Base-by-base conservation (phyloP, 1,284 basidiomycete species). In the Ceratobasidium sp. region DNA sequence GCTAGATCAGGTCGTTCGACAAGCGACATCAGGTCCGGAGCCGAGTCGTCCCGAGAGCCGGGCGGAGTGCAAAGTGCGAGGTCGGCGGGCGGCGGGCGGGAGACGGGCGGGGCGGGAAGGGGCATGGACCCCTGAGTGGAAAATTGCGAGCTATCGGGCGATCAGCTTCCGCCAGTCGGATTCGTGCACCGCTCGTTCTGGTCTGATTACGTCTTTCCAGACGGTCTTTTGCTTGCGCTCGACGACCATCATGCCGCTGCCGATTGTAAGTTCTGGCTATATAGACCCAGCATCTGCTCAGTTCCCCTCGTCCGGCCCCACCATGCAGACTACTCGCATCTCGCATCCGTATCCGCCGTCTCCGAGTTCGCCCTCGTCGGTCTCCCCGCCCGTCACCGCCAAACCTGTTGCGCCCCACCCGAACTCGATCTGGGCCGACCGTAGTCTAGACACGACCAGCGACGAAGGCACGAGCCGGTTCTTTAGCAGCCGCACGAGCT, bases 81-180 rank as follows among this genome's bases (percentile, higher is more conserved):
- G 12, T 39, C 8, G 59, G 64, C 50, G 64, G 60, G 50, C 64
- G 50, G 16, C 48, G 52, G 64, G 32, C 48, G 52, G 36, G 64
- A 28, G 21, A 28, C n/a, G 48, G 50, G 48, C 10, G 34, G 21
- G 50, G 50, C 34, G n/a, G 36, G n/a, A 23, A 36, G 48, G 39
- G 9, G 21, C 34, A n/a, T 3, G 18, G 60, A 45, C 48, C 48
- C 61, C 61, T 52, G 39, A 52, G 64, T 39, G n/a, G 64, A 67
- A 67, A 67, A 67, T 67, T 67, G 59, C 53, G 53, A 36, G 45
- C 55, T 67, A 67, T 67, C 64, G 59, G 59, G 59, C 26, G 52
- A 67, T 67, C 64, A 67, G 64, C 64, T 67, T 67, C 64, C 64
- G 64, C 50, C 32, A 46, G 61, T 45, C 50, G 41, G 52, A 53